Base-by-base conservation (phyloP, 2,329 filamentous ascomycete species). In the Colletotrichum scovillei region DNA sequence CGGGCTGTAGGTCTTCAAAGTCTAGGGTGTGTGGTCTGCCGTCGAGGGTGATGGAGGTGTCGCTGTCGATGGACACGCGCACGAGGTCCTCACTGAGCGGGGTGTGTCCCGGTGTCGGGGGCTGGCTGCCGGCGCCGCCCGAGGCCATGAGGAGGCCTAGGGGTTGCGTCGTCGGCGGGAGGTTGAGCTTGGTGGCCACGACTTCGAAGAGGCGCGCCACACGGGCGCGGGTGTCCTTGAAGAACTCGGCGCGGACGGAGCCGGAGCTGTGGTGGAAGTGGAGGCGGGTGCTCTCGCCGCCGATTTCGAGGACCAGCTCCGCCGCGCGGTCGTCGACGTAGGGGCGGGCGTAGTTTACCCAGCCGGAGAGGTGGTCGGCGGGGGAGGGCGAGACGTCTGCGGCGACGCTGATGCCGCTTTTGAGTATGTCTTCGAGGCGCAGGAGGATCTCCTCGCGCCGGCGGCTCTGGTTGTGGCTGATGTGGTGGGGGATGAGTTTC, bases 341-440 rank as follows among this genome's bases (percentile, higher is more conserved):
- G 0, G 96, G 96, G 6, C 96, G 91, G 16, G 94, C 91, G 78
- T 98, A 98, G 75, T 91, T 90, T 32, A 97, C 91, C 86, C 90
- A 93, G 53, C 82, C 83, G 19, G 81, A 78, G 35, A 83, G 67
- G 38, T 81, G 77, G 53, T 82, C 81, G 32, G 63, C 76, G 63
- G 46, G 74, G n/a, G 64, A 42, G 22, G 80, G 75, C 4, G 78
- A 71, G 22, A 76, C 76, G 63, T 93, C 91, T 9, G 83, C 81
- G 1, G 84, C 84, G 75, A 97, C 89, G 19, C 91, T 90, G 59
- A 98, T 87, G 16, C 96, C 96, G 2, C 93, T 95, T 78, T 96
- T 95, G 42, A 96, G 91, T n/a, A 98, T 90, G 78, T 98, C 95
- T 78, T 97, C 92, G 2, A 98, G 83, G 0, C 94, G 89, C 38